phyloP scores from a whole-genome alignment of 352 stramenopile genomes.

The Globisporangium splendens region DNA sequence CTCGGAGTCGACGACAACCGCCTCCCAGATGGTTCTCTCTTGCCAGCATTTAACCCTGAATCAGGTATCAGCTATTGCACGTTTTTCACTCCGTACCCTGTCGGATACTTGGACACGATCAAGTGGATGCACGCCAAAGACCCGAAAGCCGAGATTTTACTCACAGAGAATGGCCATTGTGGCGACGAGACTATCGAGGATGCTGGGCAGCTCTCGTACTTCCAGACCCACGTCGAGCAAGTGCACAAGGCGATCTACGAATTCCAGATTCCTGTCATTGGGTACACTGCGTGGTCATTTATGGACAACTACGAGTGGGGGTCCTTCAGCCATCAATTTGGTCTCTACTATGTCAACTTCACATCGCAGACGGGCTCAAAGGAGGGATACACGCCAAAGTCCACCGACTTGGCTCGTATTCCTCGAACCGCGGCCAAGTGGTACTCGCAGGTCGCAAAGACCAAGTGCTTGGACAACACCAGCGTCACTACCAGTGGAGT shows the following conservation, averaged over 20 bases:
- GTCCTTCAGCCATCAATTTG: slow-evolving; percentile 51
- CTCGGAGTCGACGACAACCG: slow-evolving; percentile 50
- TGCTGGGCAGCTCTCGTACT: slow-evolving; percentile 58
- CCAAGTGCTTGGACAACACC: slow-evolving; percentile 46
- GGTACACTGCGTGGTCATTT: slow-evolving; percentile 93
- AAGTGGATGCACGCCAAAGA: slow-evolving; percentile 67
- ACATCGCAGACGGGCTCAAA: slow-evolving; percentile 32
- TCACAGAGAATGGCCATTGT: slow-evolving; percentile 71
- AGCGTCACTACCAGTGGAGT: no score
- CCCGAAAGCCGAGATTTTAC: slow-evolving; percentile 35
- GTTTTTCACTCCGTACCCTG: slow-evolving; percentile 39
- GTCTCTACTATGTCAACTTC: slow-evolving; percentile 18
- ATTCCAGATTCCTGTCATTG: slow-evolving; percentile 71
- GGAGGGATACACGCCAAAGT: slow-evolving; percentile 28
- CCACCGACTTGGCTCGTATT: slow-evolving; percentile 37
- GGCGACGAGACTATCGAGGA: slow-evolving; percentile 47
- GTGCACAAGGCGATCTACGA: slow-evolving; percentile 55
- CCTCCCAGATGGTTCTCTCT: slow-evolving; percentile 51
- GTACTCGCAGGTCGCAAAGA: slow-evolving; percentile 50
- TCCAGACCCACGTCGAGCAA: slow-evolving; percentile 47
- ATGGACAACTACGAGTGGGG: slow-evolving; percentile 96
- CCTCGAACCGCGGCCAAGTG: slow-evolving; percentile 45
- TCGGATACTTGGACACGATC: slow-evolving; percentile 56
- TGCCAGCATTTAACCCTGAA: slow-evolving; percentile 7
- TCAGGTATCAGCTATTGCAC: slow-evolving; percentile 24